Conservation (phyloP, 345 rosid species). For the Citrus reticulata region DNA sequence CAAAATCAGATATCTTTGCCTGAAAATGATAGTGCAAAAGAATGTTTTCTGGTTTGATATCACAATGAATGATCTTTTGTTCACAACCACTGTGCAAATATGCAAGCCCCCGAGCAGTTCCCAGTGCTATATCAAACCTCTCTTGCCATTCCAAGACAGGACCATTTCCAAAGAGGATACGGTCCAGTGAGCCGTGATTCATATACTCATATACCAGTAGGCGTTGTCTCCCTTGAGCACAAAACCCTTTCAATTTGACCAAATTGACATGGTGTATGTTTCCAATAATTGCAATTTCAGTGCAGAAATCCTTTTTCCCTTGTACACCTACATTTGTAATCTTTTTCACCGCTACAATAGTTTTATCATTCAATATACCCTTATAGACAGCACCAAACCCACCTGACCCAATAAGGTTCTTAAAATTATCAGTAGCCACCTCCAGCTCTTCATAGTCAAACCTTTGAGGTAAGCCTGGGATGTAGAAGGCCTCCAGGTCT, state of each 20-base stretch:
- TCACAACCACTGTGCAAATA: conserved; percentile 74
- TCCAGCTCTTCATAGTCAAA: conserved; percentile 58
- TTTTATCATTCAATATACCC: conserved; percentile 49
- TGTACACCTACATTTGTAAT: conserved; percentile 54
- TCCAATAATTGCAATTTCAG: conserved; percentile 73
- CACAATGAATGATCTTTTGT: conserved; percentile 70
- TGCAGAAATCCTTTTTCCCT: conserved; percentile 74
- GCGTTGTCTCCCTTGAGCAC: conserved; percentile 59
- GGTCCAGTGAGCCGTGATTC: conserved; percentile 65
- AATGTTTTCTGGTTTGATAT: conserved; percentile 74
- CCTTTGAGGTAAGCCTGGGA: conserved; percentile 71
- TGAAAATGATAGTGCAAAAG: conserved; percentile 63
- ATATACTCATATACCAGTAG: conserved; percentile 75
- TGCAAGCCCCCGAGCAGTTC: conserved; percentile 73
- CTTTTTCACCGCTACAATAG: conserved; percentile 65
- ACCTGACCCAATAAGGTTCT: conserved; percentile 60
- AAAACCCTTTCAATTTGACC: conserved; percentile 77
- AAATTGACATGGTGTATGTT: conserved; percentile 72
- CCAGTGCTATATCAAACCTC: conserved; percentile 66
- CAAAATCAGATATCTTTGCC: conserved; percentile 70
- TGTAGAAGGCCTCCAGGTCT: conserved; percentile 64
- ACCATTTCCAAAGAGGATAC: conserved; percentile 46
- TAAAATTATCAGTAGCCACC: conserved; percentile 62
- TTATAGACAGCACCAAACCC: conserved; percentile 75
- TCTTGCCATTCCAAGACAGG: conserved; percentile 72